Evolutionary conservation across 257 asterid species (phyloP).

Genomic region (Solanum pinnatisectum): DNA sequence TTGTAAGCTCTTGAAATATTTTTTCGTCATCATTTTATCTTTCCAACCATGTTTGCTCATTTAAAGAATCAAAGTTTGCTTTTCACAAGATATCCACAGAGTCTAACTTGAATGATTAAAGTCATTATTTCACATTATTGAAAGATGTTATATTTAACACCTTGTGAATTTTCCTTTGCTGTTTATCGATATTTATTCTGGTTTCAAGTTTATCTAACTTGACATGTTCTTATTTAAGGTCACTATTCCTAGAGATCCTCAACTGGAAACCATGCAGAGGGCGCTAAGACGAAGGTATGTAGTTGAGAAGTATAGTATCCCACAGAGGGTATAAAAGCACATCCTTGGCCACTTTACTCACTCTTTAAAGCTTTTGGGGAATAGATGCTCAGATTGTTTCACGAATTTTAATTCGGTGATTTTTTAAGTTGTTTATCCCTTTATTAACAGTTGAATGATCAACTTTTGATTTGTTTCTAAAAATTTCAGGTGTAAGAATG

Average conservation of each 20-base stretch:
- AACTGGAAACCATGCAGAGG: conserved; percentile 56
- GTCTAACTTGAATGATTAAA: conserved; percentile 6
- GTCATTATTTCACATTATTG: not conserved
- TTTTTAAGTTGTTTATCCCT: not conserved
- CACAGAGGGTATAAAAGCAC: not conserved
- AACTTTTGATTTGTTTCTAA: not conserved
- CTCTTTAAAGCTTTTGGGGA: not conserved
- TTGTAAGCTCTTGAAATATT: not conserved
- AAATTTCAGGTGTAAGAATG: not conserved
- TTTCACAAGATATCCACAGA: conserved; percentile 35
- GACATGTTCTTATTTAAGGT: conserved; percentile 25
- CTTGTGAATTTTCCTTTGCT: not conserved
- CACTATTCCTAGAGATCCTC: conserved; percentile 74
- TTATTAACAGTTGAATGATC: not conserved
- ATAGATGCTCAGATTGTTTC: not conserved
- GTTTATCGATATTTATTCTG: not conserved
- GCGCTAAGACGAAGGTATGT: conserved; percentile 58
- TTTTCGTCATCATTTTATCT: not conserved
- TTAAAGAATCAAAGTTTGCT: not conserved
- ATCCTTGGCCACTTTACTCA: not conserved
- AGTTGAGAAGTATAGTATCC: not conserved
- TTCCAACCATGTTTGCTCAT: not conserved
- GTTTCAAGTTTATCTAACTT: conserved; percentile 6
- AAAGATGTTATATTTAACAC: not conserved
- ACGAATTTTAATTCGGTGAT: not conserved